Percentiles rank a stretch among this genome's conserved stretches.
Evolutionary conservation across 768 basidiomycete genomes (phyloP).

Genomic region (Rhodotorula paludigena): DNA sequence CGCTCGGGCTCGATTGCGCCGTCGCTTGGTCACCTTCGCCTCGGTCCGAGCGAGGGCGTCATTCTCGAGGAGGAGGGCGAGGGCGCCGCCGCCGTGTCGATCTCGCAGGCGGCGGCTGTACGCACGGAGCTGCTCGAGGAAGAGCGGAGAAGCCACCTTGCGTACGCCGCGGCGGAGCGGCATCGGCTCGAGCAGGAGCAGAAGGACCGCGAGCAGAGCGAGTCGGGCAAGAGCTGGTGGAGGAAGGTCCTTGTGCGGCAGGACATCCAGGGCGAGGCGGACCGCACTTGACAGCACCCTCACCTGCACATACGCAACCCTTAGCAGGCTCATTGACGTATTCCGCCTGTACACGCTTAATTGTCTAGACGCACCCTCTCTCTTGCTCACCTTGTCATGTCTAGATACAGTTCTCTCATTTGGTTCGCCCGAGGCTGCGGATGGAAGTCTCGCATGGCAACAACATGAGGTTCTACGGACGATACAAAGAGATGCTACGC

Average conservation of each 20-base stretch:
- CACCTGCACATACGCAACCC: too few relatives aligned
- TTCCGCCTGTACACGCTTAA: too few relatives aligned
- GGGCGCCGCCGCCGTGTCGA: not conserved
- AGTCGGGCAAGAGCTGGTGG: not conserved
- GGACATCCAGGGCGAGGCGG: not conserved
- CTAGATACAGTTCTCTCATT: too few relatives aligned
- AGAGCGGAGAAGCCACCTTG: slow-evolving; percentile 17
- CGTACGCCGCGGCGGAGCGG: slow-evolving; percentile 9
- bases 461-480: too few relatives aligned
- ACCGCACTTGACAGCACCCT: too few relatives aligned
- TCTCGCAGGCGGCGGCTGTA: slow-evolving; percentile 30
- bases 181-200: not conserved
- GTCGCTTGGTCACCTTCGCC: slow-evolving; percentile 2
- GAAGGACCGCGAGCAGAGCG: slow-evolving; percentile 7
- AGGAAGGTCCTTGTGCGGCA: not conserved
- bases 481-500: too few relatives aligned
- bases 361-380: too few relatives aligned
- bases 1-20: slow-evolving; percentile 4
- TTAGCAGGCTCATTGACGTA: too few relatives aligned
- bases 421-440: too few relatives aligned
- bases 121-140: slow-evolving; percentile 32
- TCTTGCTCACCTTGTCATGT: too few relatives aligned
- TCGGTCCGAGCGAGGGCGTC: not conserved
- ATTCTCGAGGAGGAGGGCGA: not conserved
- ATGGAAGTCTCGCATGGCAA: not conserved